These are phyloP conservation scores for Fusarium musae DNA, from an alignment of 2,329 filamentous ascomycete species.

Conservation along the genomic window DNA sequence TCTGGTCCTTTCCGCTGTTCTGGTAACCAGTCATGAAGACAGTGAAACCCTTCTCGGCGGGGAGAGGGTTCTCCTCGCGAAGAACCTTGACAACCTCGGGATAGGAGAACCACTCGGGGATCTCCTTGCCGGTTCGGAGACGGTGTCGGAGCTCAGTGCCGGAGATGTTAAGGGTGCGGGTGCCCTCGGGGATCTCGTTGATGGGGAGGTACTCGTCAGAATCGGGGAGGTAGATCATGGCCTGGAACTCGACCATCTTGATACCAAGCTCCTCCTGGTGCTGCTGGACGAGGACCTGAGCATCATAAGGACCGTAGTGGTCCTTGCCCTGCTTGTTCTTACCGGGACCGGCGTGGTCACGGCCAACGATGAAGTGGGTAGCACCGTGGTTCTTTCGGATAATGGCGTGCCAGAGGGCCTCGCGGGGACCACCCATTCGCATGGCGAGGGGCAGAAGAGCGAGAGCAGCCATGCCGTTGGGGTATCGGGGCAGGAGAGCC, in stretches of 20 bases:
- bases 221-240: constrained; percentile 99
- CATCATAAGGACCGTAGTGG: constrained; percentile 98
- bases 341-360: constrained; percentile 96
- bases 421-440: constrained; percentile 98
- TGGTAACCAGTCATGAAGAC: constrained; percentile 97
- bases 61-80: constrained; percentile 93
- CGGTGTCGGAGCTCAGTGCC: constrained; percentile 92
- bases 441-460: constrained; percentile 95
- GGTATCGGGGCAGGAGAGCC: constrained; percentile 94
- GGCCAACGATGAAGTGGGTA: constrained; percentile 98
- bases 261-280: constrained; percentile 97
- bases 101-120: constrained; percentile 99
- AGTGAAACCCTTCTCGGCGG: constrained; percentile 94
- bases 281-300: constrained; percentile 95
- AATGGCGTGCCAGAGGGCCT: constrained; percentile 99
- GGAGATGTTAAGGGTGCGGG: constrained; percentile 88
- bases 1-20: constrained; percentile 97
- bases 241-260: constrained; percentile 98
- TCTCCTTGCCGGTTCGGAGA: constrained; percentile 90
- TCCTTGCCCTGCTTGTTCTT: constrained; percentile 98
- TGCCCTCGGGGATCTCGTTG: constrained; percentile 85
- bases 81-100: constrained; percentile 97
- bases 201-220: constrained; percentile 95
- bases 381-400: constrained; percentile 99
- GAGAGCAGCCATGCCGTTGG: constrained; percentile 98